Evolutionary conservation across 768 basidiomycete genomes (phyloP).

Genomic region (Panellus pusillus): DNA sequence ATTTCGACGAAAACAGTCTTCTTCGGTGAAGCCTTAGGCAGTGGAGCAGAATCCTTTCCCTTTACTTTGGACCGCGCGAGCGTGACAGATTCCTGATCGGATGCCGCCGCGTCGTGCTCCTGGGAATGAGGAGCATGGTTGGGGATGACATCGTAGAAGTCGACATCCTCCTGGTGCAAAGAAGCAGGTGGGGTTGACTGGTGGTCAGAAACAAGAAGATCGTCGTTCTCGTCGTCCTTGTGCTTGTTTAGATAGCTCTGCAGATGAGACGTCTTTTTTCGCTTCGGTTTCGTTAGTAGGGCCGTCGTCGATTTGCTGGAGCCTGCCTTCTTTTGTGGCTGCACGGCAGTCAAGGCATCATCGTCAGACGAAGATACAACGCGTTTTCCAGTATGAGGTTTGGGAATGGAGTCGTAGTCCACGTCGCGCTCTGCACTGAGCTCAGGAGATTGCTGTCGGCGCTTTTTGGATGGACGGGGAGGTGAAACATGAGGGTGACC

Average conservation of each 20-base stretch:
- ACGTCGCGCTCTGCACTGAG: not conserved
- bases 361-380: not conserved
- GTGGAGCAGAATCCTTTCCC: not conserved
- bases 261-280: not conserved
- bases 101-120: too few relatives aligned
- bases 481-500: not conserved
- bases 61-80: not conserved
- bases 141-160: too few relatives aligned
- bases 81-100: too few relatives aligned
- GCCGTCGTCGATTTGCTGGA: too few relatives aligned
- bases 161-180: too few relatives aligned
- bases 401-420: not conserved
- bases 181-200: too few relatives aligned
- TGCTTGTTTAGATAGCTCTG: too few relatives aligned
- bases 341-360: not conserved
- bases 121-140: too few relatives aligned
- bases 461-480: conserved; percentile 5
- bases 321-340: not conserved
- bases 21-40: too few relatives aligned
- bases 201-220: too few relatives aligned
- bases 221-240: too few relatives aligned
- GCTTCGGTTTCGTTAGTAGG: not conserved
- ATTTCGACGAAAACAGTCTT: too few relatives aligned
- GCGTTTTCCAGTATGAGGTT: not conserved
- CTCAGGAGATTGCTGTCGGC: not conserved